These are phyloP conservation scores for Cryptococcus neoformans DNA, from an alignment of 1,284 basidiomycete species.

Conservation along the genomic window DNA sequence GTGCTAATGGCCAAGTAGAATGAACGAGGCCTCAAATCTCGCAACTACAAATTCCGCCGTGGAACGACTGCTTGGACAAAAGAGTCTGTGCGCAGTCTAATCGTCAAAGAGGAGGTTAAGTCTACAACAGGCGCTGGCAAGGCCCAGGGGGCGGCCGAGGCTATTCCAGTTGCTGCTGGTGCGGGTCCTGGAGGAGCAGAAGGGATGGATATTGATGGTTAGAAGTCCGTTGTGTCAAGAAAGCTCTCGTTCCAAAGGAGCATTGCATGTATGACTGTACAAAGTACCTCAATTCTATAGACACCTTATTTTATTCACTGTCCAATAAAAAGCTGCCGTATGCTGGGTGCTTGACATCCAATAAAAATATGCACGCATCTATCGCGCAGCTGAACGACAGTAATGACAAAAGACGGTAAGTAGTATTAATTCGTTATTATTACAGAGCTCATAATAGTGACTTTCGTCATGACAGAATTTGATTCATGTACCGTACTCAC, in stretches of 20 bases:
- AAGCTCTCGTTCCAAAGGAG: neutral
- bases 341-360: no score
- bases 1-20: constrained; percentile 70
- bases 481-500: no score
- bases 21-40: constrained; percentile 72
- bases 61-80: constrained; percentile 87
- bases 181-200: constrained; percentile 31
- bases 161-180: constrained; percentile 22
- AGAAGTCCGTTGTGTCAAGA: constrained; percentile 2
- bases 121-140: constrained; percentile 41
- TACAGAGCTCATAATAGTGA: no score
- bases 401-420: no score
- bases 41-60: constrained; percentile 74
- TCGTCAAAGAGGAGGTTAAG: constrained; percentile 68
- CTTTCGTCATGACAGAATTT: no score
- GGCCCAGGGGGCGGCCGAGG: constrained; percentile 33
- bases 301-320: neutral
- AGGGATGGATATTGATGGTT: constrained; percentile 39
- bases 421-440: no score
- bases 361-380: no score
- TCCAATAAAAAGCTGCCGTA: no score
- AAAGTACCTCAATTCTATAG: neutral
- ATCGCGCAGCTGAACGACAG: no score
- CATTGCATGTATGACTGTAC: constrained; percentile 15
- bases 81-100: constrained; percentile 67